Conservation (phyloP, 2,329 filamentous ascomycete species). For the Pseudogymnoascus sp. region DNA sequence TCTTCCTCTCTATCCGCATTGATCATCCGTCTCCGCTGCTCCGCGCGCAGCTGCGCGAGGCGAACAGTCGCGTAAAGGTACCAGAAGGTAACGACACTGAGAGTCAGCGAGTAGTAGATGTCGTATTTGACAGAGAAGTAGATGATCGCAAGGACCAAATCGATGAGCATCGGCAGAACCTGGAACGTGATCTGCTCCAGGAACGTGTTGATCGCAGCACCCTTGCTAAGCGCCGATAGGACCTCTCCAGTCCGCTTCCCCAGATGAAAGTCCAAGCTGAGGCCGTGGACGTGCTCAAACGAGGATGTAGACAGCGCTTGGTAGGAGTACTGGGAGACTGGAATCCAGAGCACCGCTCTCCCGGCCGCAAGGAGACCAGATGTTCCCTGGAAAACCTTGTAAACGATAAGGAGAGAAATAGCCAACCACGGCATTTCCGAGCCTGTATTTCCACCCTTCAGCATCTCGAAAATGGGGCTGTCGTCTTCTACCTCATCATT, state of each 20-base stretch:
- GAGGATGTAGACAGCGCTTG: constrained; percentile 87
- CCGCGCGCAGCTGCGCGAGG: constrained; percentile 86
- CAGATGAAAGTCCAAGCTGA: constrained; percentile 93
- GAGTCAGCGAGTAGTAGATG: constrained; percentile 80
- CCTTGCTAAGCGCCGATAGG: constrained; percentile 89
- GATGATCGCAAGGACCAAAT: constrained; percentile 74
- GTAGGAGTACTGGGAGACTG: constrained; percentile 94
- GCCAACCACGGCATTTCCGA: constrained; percentile 56
- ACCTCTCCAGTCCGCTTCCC: constrained; percentile 96
- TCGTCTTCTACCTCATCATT: constrained; percentile 30
- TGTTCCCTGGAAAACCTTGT: constrained; percentile 75
- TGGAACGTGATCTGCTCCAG: constrained; percentile 95
- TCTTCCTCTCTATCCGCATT: constrained; percentile 93
- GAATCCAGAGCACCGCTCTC: constrained; percentile 85
- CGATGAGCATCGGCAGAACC: constrained; percentile 88
- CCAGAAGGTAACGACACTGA: constrained; percentile 84
- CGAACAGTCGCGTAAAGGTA: constrained; percentile 96
- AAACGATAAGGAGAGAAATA: constrained; percentile 68
- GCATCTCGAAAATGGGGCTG: constrained; percentile 14
- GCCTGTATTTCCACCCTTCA: not conserved
- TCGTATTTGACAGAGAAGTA: constrained; percentile 76
- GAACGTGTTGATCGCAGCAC: constrained; percentile 91
- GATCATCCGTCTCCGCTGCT: constrained; percentile 86
- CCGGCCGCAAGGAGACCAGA: constrained; percentile 80
- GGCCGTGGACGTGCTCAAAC: constrained; percentile 92